These are phyloP conservation scores for Tagetes erecta DNA, from an alignment of 129 eudicot genomes.

Conservation along the genomic window DNA sequence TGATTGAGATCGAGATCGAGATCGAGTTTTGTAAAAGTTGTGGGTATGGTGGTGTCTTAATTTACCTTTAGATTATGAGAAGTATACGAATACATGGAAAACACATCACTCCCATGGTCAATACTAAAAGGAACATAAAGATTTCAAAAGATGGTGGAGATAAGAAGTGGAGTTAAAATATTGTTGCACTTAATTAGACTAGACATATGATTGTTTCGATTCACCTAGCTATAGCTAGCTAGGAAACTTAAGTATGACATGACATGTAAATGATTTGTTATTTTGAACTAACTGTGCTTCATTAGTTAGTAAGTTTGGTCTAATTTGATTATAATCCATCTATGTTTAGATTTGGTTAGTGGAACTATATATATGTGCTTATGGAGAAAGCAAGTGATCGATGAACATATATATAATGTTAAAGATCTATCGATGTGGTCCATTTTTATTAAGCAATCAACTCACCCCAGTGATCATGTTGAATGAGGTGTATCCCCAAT, in stretches of 20 bases:
- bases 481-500: too few relatives aligned
- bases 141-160: not conserved
- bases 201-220: not conserved
- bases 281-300: too few relatives aligned
- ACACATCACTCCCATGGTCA: constrained; percentile 6
- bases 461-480: too few relatives aligned
- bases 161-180: not conserved
- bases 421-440: too few relatives aligned
- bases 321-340: too few relatives aligned
- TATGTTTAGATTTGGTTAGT: too few relatives aligned
- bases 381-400: too few relatives aligned
- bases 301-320: too few relatives aligned
- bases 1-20: not conserved
- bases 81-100: not conserved
- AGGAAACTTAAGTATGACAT: not conserved
- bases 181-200: not conserved
- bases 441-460: too few relatives aligned
- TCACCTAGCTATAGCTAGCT: not conserved
- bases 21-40: not conserved
- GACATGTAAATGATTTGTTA: too few relatives aligned
- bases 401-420: too few relatives aligned
- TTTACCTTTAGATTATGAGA: not conserved
- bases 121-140: not conserved
- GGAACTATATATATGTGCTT: too few relatives aligned
- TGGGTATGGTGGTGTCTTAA: not conserved